A percentile compares a stretch with the other conserved stretches of the same genome.
These are phyloP conservation scores for Leersia perrieri DNA, from an alignment of 176 grass and related monocot species.

Conservation along the genomic window DNA sequence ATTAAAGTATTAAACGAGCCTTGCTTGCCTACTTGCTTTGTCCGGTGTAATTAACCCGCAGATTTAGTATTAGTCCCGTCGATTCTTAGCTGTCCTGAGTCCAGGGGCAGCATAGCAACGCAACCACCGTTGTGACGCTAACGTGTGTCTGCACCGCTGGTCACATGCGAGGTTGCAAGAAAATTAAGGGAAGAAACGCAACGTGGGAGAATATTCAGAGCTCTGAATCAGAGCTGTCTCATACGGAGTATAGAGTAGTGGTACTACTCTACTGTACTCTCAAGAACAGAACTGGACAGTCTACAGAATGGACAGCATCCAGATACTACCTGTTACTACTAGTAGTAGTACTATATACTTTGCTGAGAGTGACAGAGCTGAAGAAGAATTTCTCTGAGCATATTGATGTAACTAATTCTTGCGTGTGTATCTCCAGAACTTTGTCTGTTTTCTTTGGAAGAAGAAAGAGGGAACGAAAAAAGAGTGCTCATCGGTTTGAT, in stretches of 20 bases:
- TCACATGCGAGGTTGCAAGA: neutral
- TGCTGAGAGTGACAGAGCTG: neutral
- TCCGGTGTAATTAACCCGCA: neutral
- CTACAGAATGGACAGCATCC: neutral
- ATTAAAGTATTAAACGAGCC: neutral
- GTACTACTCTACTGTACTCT: too few species aligned
- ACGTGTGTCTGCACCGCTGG: conserved; percentile 2
- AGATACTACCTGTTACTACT: neutral
- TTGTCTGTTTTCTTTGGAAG: neutral
- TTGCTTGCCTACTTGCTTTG: neutral
- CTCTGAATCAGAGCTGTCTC: neutral
- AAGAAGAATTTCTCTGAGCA: neutral
- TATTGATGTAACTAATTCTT: neutral
- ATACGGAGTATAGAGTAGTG: too few species aligned
- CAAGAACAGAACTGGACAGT: neutral
- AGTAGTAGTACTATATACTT: too few species aligned
- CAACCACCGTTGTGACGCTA: neutral
- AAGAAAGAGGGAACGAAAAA: too few species aligned
- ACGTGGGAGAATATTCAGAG: neutral
- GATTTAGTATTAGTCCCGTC: neutral
- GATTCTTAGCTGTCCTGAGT: neutral
- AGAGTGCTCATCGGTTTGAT: too few species aligned
- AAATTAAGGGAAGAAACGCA: neutral
- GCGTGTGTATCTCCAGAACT: too few species aligned
- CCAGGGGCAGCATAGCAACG: neutral